phyloP scores from a whole-genome alignment of 1,284 basidiomycete species.

The Coriolopsis trogii region DNA sequence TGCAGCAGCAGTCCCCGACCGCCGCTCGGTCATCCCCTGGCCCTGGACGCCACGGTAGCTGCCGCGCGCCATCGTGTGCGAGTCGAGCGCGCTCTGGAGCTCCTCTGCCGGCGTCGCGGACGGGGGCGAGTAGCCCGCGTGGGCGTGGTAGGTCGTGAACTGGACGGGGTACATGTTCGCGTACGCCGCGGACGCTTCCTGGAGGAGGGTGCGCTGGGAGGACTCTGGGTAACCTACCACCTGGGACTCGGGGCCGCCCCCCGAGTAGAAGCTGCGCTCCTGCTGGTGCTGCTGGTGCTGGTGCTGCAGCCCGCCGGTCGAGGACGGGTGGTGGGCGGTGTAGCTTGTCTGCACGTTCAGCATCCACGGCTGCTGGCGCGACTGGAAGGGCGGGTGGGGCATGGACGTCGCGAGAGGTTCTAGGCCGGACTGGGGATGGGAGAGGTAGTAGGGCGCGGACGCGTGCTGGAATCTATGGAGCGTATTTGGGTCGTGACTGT shows the following conservation, averaged over 20 bases:
- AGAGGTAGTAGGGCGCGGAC: constrained; percentile 26
- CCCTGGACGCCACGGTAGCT: constrained; percentile 16
- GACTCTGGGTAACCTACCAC: constrained; percentile 38
- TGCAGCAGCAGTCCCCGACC: no score
- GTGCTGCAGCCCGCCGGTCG: constrained; percentile 24
- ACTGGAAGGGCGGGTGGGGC: constrained; percentile 19
- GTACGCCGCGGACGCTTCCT: constrained; percentile 33
- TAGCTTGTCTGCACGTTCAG: constrained; percentile 29
- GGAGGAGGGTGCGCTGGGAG: constrained; percentile 38
- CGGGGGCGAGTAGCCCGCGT: constrained; percentile 14
- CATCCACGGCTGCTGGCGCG: constrained; percentile 30
- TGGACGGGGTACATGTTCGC: constrained; percentile 27
- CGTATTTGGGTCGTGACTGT: constrained; percentile 23
- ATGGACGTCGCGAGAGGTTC: constrained; percentile 25
- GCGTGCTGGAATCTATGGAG: constrained; percentile 29
- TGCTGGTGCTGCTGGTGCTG: constrained; percentile 18
- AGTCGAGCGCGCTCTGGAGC: constrained; percentile 19
- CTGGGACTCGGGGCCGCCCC: constrained; percentile 25
- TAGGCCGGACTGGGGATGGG: constrained; percentile 23
- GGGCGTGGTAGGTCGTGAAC: constrained; percentile 20
- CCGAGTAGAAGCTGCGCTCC: constrained; percentile 29
- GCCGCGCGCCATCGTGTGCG: constrained; percentile 16
- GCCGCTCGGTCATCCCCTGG: constrained; percentile 15
- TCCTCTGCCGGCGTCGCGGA: constrained; percentile 15
- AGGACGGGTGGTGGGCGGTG: constrained; percentile 25